Base-by-base conservation (phyloP, 768 basidiomycete genomes). In the Rickenella mellea region DNA sequence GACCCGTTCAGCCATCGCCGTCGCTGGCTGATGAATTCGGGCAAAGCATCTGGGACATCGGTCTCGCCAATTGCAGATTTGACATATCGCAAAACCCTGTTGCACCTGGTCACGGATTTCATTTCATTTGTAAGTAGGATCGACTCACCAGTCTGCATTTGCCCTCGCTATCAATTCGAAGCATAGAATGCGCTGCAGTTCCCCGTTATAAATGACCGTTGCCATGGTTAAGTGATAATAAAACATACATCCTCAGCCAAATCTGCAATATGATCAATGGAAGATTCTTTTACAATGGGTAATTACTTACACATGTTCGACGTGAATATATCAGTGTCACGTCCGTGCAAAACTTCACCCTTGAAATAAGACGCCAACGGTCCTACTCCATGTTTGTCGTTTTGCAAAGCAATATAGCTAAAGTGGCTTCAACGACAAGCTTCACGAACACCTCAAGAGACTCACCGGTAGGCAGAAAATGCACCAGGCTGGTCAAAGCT, bases 351-450 rank as follows among this genome's bases (percentile, higher is more conserved):
- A 17, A 83, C 72, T 58, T 99, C 96, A 7, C 96, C 96, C 57
- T 97, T 87, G 71, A 99, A 99, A 59, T 99, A 99, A 12, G 93
- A 92, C 11, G 90, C 86, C 4, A 98, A 65, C 5, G 94, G 94
- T 0, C 94, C 94, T 19, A 74, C 67, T 0, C 92, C 93, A 15
- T 68, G 63, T 48, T 76, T 74, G 53, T 92, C 76, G 51, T 97
- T 96, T 58, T 87, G 84, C 44, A 97, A 58, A 0, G 91, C 92
- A 52, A 92, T 90, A 57, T 90, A 86, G 38, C 81, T 78, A 46
- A 24, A 32, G 27, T 21, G 30, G 22, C n/a, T 20, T 7, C 3
- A 5, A 21, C 48, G 45, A 60, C 61, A 64, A 64, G 42, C 61
- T 62, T 3, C 52, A 55, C 6, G 60, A 40, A 62, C 1, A 56